phyloP scores from a whole-genome alignment of 768 basidiomycete genomes.

The Leccinum subgranulosum region DNA sequence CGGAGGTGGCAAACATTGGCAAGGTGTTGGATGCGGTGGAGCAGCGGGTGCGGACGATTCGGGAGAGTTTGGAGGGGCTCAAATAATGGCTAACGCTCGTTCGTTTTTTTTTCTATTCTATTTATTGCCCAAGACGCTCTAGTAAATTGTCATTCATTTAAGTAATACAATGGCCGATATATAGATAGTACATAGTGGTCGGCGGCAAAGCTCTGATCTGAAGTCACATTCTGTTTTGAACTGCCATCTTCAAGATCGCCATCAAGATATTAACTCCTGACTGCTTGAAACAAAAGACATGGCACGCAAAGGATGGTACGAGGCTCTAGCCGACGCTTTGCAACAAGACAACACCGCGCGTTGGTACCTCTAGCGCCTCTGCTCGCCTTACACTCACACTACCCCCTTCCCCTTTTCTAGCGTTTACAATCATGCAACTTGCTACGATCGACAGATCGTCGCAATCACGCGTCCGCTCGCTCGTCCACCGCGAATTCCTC shows the following conservation, averaged over 20 bases:
- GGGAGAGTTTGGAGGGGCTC: constrained; percentile 39
- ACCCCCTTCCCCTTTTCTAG: neutral
- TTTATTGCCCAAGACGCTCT: neutral
- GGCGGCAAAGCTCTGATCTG: too few species aligned
- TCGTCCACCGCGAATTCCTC: constrained; percentile 60
- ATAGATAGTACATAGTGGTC: too few species aligned
- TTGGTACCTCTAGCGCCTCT: neutral
- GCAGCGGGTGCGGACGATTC: constrained; percentile 48
- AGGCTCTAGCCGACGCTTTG: constrained; percentile 41
- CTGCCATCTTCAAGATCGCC: neutral
- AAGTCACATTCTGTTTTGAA: neutral
- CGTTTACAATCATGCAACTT: constrained; percentile 52
- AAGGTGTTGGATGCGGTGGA: constrained; percentile 56
- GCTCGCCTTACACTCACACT: neutral
- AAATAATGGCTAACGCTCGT: constrained; percentile 13
- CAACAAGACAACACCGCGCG: constrained; percentile 37
- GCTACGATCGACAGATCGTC: constrained; percentile 22
- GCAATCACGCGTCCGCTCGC: constrained; percentile 61
- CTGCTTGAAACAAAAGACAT: neutral
- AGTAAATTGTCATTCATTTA: too few species aligned
- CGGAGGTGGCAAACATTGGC: constrained; percentile 48
- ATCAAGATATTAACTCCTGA: too few species aligned
- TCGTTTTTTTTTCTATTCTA: neutral
- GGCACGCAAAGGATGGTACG: constrained; percentile 43
- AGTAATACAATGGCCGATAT: too few species aligned